Base-by-base conservation (phyloP, 768 basidiomycete species). In the Mycena metata region DNA sequence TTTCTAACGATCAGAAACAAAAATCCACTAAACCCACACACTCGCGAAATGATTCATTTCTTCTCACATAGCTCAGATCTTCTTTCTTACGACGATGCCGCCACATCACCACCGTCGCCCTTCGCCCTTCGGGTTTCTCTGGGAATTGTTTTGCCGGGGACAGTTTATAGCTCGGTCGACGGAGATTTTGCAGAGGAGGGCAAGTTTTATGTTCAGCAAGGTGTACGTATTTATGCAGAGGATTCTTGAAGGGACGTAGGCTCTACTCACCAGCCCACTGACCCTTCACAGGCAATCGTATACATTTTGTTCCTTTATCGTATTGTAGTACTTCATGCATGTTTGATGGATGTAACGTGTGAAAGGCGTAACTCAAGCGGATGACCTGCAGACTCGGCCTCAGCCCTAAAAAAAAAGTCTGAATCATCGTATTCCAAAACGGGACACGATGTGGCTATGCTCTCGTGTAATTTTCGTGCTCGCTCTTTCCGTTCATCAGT, bases 1-100 rank as follows among this genome's bases (percentile, higher is more conserved):
- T 76, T 74, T 81, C 82, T 83, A 80, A 84, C 84, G 69, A 74
- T 76, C 81, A 56, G 77, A 81, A 81, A 80, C 79, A 83, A 78
- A 79, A 76, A 80, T 76, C 75, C 69, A 72, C 73, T 74, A 76
- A 76, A 76, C 72, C 77, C 73, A 70, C 79, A 74, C 79, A 77
- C 75, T 75, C 77, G 77, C 76, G 76, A 68, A 54, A 43, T 60
- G 50, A 69, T 66, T 68, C 69, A 68, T 64, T 72, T 74, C 65
- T 72, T 63, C 57, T 60, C 42, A 59, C 61, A 26, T 74, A 71
- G 69, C 73, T 70, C 73, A 73, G 69, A 69, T 63, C 51, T 55
- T 45, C 33, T 55, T 54, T 46, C 57, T 47, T 35, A 46, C 50
- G 51, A 47, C 63, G 50, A 49, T 66, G 36, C 33, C 54, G 60